phyloP scores from a whole-genome alignment of 2,329 filamentous ascomycete species.

The Aureobasidium lini region DNA sequence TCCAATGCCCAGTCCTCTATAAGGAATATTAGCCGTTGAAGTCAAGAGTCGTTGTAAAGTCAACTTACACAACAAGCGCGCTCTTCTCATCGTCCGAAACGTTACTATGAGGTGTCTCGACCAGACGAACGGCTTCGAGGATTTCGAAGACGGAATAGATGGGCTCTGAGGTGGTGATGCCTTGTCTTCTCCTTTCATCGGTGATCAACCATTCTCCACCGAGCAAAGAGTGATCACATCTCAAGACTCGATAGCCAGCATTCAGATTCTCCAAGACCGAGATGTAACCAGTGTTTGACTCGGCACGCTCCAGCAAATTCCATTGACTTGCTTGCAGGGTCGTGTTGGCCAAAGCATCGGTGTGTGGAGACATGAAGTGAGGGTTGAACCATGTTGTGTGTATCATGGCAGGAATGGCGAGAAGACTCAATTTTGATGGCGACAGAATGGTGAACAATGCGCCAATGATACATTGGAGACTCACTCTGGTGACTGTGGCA shows the following conservation, averaged over 20 bases:
- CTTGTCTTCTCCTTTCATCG: constrained; percentile 28
- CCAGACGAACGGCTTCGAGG: constrained; percentile 80
- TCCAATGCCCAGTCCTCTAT: constrained; percentile 80
- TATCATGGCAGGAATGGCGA: constrained; percentile 63
- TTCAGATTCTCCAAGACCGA: constrained; percentile 74
- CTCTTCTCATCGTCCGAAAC: constrained; percentile 59
- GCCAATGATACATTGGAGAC: constrained; percentile 62
- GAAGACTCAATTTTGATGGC: constrained; percentile 60
- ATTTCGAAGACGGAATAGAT: constrained; percentile 96
- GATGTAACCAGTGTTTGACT: constrained; percentile 86
- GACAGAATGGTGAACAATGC: constrained; percentile 57
- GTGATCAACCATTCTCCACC: constrained; percentile 81
- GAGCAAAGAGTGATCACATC: constrained; percentile 89
- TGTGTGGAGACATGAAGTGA: constrained; percentile 58
- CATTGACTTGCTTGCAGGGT: constrained; percentile 61
- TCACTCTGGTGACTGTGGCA: constrained; percentile 61
- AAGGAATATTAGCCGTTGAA: not conserved
- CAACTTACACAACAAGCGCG: constrained; percentile 73
- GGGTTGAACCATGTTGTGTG: constrained; percentile 67
- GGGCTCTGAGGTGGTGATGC: constrained; percentile 62
- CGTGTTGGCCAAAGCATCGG: constrained; percentile 55
- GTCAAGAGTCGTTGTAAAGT: not conserved
- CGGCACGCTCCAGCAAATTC: constrained; percentile 69
- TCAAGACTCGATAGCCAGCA: constrained; percentile 68
- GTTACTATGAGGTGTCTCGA: constrained; percentile 46